phyloP scores from a whole-genome alignment of 2,329 filamentous ascomycete genomes.

The Biscogniauxia sp. region DNA sequence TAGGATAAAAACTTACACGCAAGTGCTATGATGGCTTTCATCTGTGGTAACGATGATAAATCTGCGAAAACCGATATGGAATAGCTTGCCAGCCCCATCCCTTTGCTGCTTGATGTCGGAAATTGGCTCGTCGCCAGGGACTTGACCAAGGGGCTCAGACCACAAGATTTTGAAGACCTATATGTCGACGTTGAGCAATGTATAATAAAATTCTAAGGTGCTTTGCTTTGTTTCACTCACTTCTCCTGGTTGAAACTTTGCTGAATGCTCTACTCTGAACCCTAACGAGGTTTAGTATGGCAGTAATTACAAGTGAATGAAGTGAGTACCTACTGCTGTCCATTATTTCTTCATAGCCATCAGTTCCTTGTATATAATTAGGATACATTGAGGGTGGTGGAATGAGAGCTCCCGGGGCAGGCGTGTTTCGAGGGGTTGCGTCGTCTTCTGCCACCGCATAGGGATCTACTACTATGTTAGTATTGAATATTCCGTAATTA shows the following conservation, averaged over 20 bases:
- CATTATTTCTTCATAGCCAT: slow-evolving; percentile 20
- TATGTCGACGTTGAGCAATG: slow-evolving; percentile 4
- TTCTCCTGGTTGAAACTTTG: slow-evolving; percentile 31
- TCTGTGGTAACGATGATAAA: slow-evolving; percentile 54
- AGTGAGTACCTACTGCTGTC: slow-evolving; percentile 22
- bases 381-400: slow-evolving; percentile 7
- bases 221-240: slow-evolving; percentile 14
- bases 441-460: slow-evolving; percentile 11
- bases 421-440: slow-evolving; percentile 20
- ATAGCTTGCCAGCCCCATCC: slow-evolving; percentile 33
- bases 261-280: slow-evolving; percentile 26
- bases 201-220: not conserved
- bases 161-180: slow-evolving; percentile 57
- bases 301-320: not conserved
- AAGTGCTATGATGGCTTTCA: slow-evolving; percentile 53
- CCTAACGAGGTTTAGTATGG: slow-evolving; percentile 23
- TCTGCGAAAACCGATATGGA: slow-evolving; percentile 51
- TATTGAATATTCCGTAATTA: not conserved
- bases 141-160: slow-evolving; percentile 48
- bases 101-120: slow-evolving; percentile 35
- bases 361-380: slow-evolving; percentile 26
- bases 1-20: slow-evolving; percentile 47
- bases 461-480: slow-evolving; percentile 17
- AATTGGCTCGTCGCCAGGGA: slow-evolving; percentile 24
- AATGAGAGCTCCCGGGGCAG: slow-evolving; percentile 5